These are phyloP conservation scores for Logfia minima DNA, from an alignment of 129 eudicot genomes.

Conservation along the genomic window DNA sequence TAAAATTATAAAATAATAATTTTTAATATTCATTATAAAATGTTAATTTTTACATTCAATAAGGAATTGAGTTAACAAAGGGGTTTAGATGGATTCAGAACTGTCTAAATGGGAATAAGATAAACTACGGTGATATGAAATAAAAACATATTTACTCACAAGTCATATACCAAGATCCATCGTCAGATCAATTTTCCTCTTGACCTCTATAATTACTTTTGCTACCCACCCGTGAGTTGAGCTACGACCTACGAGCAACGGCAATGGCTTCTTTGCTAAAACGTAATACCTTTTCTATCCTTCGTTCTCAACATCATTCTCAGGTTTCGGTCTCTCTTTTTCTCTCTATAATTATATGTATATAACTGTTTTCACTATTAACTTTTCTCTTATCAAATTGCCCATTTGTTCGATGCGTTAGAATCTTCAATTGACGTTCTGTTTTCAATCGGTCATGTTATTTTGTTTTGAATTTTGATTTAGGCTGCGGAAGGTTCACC, in stretches of 20 bases:
- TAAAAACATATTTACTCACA: neutral
- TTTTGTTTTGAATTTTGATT: neutral
- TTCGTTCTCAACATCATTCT: conserved; percentile 53
- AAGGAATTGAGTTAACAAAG: no score
- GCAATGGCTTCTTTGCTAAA: conserved; percentile 63
- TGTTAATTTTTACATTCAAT: no score
- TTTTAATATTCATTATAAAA: no score
- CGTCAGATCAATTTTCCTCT: conserved; percentile 16
- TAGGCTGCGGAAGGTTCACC: conserved; percentile 48
- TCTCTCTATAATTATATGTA: neutral
- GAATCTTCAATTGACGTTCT: neutral
- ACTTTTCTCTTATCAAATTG: neutral
- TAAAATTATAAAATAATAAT: no score
- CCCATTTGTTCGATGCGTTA: neutral
- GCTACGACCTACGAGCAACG: conserved; percentile 18
- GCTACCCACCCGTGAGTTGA: conserved; percentile 14
- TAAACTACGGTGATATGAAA: neutral
- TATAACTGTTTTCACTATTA: neutral
- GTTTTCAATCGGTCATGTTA: neutral
- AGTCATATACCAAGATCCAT: conserved; percentile 3
- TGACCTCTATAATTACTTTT: conserved; percentile 21
- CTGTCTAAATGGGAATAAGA: no score
- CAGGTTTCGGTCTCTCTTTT: conserved; percentile 25
- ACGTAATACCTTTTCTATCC: conserved; percentile 40
- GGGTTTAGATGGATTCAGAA: no score